Evolutionary conservation across 208 protist species (phyloP), one percentile per base, ranked within the genome.

Genomic region (Crithidia sp.): DNA sequence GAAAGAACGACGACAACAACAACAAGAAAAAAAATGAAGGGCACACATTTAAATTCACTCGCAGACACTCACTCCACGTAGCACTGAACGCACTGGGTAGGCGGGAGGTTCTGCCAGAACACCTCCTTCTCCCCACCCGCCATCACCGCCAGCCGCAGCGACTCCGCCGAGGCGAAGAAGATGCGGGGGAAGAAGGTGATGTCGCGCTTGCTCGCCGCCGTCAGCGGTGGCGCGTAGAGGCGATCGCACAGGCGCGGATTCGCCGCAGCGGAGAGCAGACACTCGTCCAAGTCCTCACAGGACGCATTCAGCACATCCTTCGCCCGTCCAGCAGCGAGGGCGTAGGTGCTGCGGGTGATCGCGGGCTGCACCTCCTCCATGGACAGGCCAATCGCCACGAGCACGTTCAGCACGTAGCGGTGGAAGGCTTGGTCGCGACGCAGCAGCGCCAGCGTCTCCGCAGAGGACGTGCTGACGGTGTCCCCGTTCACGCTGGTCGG

Each of bases 361-460:
- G 64, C 67, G 4, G 83, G 81, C 4, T 82, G 67, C n/a, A 79
- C 69, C 61, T 79, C 66, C 70, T 91, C 86, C 75, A 89, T 79
- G 0, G 81, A 72, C 6, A 91, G 56, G n/a, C 83, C 86, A 65
- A 88, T 70, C 16, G 83, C 77, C 12, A 91, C 50, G 12, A 91
- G 77, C 6, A 82, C 81, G 60, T 87, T 89, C 47, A 88, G 62
- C 36, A 89, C 78, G 66, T 82, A 88, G 36, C 76, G 56, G 45
- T 91, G 77, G 70, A 89, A 83, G n/a, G 61, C 40, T 53, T 85
- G 65, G 58, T 85, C 77, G 5, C 73, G 74, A 13, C 66, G 61
- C 44, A 87, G 73, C n/a, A 82, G 50, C 28, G 47, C 47, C 50
- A 81, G 63, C 36, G 49, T 19, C 45, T 74, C 67, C 13, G 54